Conservation (phyloP, 2,329 filamentous ascomycete genomes). For the Colletotrichum spinosum region DNA sequence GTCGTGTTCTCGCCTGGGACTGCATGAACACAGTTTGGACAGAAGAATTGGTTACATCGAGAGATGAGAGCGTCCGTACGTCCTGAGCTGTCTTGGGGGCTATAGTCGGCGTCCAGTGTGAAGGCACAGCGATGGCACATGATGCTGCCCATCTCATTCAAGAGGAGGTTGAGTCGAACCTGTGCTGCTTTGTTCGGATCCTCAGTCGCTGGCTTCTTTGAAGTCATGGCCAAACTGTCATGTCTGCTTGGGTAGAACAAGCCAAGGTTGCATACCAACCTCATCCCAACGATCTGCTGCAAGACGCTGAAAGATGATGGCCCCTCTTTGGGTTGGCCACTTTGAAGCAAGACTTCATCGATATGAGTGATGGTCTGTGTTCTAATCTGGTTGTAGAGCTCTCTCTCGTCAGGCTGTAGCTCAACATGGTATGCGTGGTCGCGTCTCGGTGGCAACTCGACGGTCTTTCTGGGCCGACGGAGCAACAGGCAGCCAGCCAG, state of each 20-base stretch:
- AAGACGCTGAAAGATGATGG: constrained; percentile 53
- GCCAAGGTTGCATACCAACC: constrained; percentile 60
- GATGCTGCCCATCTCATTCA: constrained; percentile 41
- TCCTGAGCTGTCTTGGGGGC: constrained; percentile 35
- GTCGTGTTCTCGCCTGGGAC: fast-evolving
- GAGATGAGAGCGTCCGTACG: constrained; percentile 41
- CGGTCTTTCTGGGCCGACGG: constrained; percentile 51
- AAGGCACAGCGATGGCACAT: constrained; percentile 46
- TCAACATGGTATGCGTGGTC: constrained; percentile 50
- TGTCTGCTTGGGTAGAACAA: constrained; percentile 50
- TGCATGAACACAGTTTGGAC: constrained; percentile 44
- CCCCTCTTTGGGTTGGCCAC: constrained; percentile 5
- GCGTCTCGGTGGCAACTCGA: constrained; percentile 50
- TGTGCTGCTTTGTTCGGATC: constrained; percentile 46
- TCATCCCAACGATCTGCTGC: constrained; percentile 57
- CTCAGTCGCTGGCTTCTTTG: constrained; percentile 5
- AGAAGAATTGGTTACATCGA: constrained; percentile 48
- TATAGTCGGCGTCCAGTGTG: constrained; percentile 40
- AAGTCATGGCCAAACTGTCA: neutral
- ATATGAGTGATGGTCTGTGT: constrained; percentile 45
- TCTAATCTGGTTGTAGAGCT: constrained; percentile 48
- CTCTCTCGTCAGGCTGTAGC: constrained; percentile 49
- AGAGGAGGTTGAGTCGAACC: constrained; percentile 46
- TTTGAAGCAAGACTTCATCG: constrained; percentile 46
- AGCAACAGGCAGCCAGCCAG: constrained; percentile 53